Percentiles rank a stretch among this genome's conserved stretches.
These are phyloP conservation scores for Malassezia slooffiae DNA, from an alignment of 1,284 basidiomycete species.

Conservation along the genomic window DNA sequence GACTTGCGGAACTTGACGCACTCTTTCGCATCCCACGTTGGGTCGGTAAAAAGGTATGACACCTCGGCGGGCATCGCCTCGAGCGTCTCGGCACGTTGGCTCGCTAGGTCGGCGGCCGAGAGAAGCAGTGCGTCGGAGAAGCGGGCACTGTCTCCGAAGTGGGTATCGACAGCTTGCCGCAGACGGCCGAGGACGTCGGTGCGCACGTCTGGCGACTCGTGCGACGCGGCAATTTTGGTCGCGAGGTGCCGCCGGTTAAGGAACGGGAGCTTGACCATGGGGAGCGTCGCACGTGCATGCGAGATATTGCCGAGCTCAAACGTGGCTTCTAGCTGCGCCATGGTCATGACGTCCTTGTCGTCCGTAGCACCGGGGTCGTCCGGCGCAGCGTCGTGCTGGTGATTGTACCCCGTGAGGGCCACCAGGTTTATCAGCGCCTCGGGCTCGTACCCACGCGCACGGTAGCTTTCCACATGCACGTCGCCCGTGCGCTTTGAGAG, in stretches of 20 bases:
- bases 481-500: conserved; percentile 89
- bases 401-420: conserved; percentile 77
- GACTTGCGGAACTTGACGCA: conserved; percentile 5
- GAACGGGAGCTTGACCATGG: conserved; percentile 32
- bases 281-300: conserved; percentile 29
- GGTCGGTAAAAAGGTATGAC: conserved; percentile 7
- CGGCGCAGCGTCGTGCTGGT: conserved; percentile 12
- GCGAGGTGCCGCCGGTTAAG: conserved; percentile 32
- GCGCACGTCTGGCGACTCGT: conserved; percentile 2
- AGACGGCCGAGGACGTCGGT: conserved; percentile 1
- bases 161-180: conserved; percentile 1
- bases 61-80: neutral
- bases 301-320: conserved; percentile 35
- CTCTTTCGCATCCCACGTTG: conserved; percentile 1
- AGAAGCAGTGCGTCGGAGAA: conserved; percentile 2
- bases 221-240: conserved; percentile 26
- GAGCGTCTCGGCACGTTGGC: conserved; percentile 12
- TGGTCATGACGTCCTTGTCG: conserved; percentile 27
- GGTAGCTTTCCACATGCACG: conserved; percentile 73
- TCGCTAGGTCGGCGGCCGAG: conserved; percentile 1
- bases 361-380: too few species aligned
- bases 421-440: conserved; percentile 84
- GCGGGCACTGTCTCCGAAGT: neutral
- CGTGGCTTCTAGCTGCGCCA: conserved; percentile 24
- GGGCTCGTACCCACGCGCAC: conserved; percentile 77